These are phyloP conservation scores for Parmelia sp. DNA, from an alignment of 495 filamentous ascomycete species.

Conservation along the genomic window DNA sequence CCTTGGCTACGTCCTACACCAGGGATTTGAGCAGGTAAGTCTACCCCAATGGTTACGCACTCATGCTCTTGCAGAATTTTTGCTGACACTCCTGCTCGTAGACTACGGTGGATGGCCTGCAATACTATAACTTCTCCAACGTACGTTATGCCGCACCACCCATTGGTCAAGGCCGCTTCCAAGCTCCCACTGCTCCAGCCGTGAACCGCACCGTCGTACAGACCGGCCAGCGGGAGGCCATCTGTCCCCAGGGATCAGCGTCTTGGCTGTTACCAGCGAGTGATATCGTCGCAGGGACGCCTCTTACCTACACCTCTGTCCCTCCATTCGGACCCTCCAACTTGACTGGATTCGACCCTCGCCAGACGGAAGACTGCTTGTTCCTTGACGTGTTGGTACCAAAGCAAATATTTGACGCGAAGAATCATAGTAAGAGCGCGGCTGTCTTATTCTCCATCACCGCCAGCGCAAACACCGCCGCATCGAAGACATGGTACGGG, in stretches of 20 bases:
- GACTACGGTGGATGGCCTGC: no score
- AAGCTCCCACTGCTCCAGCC: neutral
- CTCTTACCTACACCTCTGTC: neutral
- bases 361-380: neutral
- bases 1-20: neutral
- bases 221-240: neutral
- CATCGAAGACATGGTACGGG: no score
- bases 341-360: neutral
- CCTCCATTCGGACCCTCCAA: neutral
- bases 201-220: neutral
- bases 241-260: neutral
- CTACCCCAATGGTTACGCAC: no score
- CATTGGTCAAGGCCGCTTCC: neutral
- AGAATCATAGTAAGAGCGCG: no score
- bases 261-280: no score
- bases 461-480: no score
- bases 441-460: no score
- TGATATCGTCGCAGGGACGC: no score
- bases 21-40: no score
- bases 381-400: constrained; percentile 1
- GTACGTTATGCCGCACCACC: neutral
- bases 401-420: neutral
- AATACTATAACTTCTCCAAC: neutral
- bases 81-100: neutral
- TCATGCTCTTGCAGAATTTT: neutral